Conservation (phyloP, 768 basidiomycete species). For the Lentinus brumalis region DNA sequence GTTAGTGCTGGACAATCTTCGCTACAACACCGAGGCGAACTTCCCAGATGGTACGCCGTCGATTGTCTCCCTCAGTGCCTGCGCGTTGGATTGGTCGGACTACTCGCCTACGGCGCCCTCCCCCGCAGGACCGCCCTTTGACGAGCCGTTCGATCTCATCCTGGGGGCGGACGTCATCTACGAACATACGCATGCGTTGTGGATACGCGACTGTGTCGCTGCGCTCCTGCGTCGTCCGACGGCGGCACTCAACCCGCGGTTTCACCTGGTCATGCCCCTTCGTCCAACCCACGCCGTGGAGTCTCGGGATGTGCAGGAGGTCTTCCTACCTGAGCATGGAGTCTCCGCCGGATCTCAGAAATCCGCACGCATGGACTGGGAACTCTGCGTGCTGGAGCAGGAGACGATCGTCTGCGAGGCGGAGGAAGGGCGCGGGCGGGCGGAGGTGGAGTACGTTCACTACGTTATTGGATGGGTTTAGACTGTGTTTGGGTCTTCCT, state of each 20-base stretch:
- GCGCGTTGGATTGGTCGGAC: constrained; percentile 44
- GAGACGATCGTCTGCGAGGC: constrained; percentile 60
- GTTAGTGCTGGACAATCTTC: constrained; percentile 49
- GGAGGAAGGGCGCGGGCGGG: constrained; percentile 24
- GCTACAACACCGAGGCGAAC: constrained; percentile 44
- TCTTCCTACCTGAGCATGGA: constrained; percentile 41
- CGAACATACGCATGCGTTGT: constrained; percentile 48
- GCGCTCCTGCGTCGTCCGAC: constrained; percentile 38
- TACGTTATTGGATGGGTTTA: constrained; percentile 70
- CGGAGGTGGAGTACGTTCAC: constrained; percentile 67
- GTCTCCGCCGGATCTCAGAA: neutral
- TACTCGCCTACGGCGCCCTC: neutral
- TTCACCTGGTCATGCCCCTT: constrained; percentile 80
- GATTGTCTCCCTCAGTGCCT: constrained; percentile 26
- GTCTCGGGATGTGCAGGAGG: constrained; percentile 55
- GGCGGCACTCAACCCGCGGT: constrained; percentile 36
- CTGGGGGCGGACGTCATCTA: constrained; percentile 59
- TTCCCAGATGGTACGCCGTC: constrained; percentile 15
- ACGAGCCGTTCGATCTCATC: constrained; percentile 47
- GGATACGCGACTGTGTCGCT: constrained; percentile 47
- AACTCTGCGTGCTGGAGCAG: constrained; percentile 53
- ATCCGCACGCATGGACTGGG: constrained; percentile 17
- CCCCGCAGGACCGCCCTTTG: constrained; percentile 23
- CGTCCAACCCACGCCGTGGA: constrained; percentile 66
- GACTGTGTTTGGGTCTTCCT: neutral